Evolutionary conservation across 495 filamentous ascomycete species (phyloP).

Genomic region (Aspergillus funiculosus): DNA sequence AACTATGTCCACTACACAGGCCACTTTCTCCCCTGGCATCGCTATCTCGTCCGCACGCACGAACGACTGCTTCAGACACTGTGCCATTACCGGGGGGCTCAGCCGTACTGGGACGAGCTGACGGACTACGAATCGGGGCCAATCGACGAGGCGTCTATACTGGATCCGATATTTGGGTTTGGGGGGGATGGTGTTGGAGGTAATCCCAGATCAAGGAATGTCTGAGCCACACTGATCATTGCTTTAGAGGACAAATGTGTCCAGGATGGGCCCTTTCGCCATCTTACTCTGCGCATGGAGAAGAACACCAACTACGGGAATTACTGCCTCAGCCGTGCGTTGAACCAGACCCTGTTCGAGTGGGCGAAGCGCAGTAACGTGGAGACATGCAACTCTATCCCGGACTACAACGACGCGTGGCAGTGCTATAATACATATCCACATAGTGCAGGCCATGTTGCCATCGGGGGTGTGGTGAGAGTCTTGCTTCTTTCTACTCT

Average conservation of each 20-base stretch:
- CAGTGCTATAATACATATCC: conserved; percentile 3
- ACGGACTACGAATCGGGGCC: conserved; percentile 5
- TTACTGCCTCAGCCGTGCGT: conserved; percentile 2
- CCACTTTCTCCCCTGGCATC: conserved; percentile 6
- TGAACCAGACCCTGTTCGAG: not conserved
- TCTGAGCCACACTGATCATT: not conserved
- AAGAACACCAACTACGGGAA: not conserved
- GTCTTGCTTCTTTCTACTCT: not conserved
- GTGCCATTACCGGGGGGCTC: conserved; percentile 1
- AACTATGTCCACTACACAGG: conserved; percentile 5
- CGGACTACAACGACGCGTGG: conserved; percentile 4
- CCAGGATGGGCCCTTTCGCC: not conserved
- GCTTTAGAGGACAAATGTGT: not conserved
- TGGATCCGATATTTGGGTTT: conserved; percentile 6
- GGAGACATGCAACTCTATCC: not conserved
- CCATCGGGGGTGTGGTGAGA: conserved; percentile 5
- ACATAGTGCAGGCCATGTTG: conserved; percentile 5
- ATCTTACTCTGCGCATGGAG: not conserved
- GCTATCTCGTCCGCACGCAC: conserved; percentile 7
- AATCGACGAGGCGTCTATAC: not conserved
- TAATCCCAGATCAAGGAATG: not conserved
- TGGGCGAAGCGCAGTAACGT: conserved; percentile 6
- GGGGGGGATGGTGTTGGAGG: not conserved
- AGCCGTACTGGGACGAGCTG: conserved; percentile 7
- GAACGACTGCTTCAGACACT: conserved; percentile 2